Evolutionary conservation across 768 basidiomycete species (phyloP).

Genomic region (Lentinula raphanica): DNA sequence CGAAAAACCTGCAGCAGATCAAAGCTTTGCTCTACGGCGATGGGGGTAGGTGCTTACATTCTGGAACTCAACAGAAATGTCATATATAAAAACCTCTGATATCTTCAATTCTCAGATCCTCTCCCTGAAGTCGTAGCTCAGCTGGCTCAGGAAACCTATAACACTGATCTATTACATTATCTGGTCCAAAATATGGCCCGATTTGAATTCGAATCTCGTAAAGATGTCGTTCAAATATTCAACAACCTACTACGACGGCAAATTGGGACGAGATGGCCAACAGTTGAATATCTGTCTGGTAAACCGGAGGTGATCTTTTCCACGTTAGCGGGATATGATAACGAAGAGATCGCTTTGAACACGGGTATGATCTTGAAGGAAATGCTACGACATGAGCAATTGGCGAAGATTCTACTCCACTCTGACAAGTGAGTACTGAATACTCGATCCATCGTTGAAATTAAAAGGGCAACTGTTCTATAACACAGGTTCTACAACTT

Average conservation of each 20-base stretch:
- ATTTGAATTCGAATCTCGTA: slow-evolving; percentile 92
- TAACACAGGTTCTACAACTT: slow-evolving; percentile 85
- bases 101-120: slow-evolving; percentile 47
- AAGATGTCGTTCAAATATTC: slow-evolving; percentile 81
- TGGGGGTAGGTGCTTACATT: slow-evolving; percentile 61
- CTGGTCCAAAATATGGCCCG: slow-evolving; percentile 78
- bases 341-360: slow-evolving; percentile 94
- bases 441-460: neutral
- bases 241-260: slow-evolving; percentile 87
- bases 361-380: slow-evolving; percentile 98
- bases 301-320: slow-evolving; percentile 76
- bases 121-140: slow-evolving; percentile 88
- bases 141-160: slow-evolving; percentile 93
- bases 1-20: slow-evolving; percentile 86
- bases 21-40: slow-evolving; percentile 86
- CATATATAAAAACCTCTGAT: too few species aligned
- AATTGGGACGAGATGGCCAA: slow-evolving; percentile 92
- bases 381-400: slow-evolving; percentile 89
- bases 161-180: slow-evolving; percentile 76
- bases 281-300: slow-evolving; percentile 85
- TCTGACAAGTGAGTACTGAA: slow-evolving; percentile 80
- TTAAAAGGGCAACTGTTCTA: too few species aligned
- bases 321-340: slow-evolving; percentile 86
- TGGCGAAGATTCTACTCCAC: slow-evolving; percentile 85
- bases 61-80: too few species aligned